Percentiles rank a stretch among this genome's conserved stretches.
Evolutionary conservation across 495 filamentous ascomycete genomes (phyloP).

Genomic region (Neurospora sp.): DNA sequence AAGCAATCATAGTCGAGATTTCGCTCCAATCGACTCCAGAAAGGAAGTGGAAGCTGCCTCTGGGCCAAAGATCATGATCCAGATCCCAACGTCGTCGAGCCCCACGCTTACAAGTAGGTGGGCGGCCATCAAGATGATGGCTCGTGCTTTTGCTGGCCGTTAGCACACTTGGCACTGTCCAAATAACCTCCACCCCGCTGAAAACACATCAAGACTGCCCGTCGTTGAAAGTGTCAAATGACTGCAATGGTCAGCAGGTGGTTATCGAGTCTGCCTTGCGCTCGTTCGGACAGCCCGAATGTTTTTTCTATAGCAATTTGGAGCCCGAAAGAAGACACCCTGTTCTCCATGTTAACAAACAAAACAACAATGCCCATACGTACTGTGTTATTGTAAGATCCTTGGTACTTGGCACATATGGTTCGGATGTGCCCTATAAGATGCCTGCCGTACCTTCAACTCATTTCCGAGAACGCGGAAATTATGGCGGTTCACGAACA

Average conservation of each 20-base stretch:
- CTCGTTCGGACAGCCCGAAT: not conserved
- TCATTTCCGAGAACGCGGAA: not conserved
- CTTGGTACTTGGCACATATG: not conserved
- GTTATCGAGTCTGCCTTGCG: not conserved
- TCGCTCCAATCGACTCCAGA: not conserved
- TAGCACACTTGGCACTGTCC: not conserved
- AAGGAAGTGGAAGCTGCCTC: not conserved
- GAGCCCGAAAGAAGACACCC: not conserved
- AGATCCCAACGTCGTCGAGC: not conserved
- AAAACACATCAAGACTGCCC: not conserved
- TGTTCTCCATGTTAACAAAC: not conserved
- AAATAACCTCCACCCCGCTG: not conserved
- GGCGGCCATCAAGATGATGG: not conserved
- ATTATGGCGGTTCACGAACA: not conserved
- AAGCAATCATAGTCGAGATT: not conserved
- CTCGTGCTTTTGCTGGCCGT: not conserved
- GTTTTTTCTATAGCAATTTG: not conserved
- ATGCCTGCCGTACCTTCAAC: not conserved
- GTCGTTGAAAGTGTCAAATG: not conserved
- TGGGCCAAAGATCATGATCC: not conserved
- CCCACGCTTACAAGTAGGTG: not conserved
- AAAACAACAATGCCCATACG: not conserved
- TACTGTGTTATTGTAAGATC: not conserved
- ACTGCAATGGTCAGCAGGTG: not conserved
- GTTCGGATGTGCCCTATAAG: not conserved